Percentiles rank a stretch among this genome's conserved stretches.
Evolutionary conservation across 495 filamentous ascomycete species (phyloP).

Genomic region (Annulohypoxylon stygium): DNA sequence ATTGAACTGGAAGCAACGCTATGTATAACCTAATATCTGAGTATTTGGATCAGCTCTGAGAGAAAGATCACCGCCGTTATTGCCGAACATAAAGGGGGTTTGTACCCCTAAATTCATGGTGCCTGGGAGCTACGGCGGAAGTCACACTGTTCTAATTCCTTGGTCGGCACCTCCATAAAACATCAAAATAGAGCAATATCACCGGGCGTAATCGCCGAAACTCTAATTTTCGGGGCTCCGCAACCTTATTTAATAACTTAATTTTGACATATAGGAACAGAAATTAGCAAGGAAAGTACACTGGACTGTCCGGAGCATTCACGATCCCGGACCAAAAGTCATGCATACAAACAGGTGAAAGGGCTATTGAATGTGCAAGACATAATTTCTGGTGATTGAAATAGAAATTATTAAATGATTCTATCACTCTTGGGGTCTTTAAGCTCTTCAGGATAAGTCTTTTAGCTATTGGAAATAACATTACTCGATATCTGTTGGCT

Average conservation of each 20-base stretch:
- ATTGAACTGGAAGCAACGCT: neutral
- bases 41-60: neutral
- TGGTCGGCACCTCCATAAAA: neutral
- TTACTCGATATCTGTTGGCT: too few species aligned
- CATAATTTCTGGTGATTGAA: too few species aligned
- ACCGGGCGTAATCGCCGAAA: neutral
- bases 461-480: too few species aligned
- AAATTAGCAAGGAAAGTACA: too few species aligned
- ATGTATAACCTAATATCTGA: neutral
- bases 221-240: conserved; percentile 1
- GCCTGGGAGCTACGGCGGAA: neutral
- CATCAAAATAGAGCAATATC: neutral
- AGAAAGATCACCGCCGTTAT: neutral
- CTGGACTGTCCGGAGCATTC: too few species aligned
- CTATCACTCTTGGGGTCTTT: too few species aligned
- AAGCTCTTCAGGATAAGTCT: too few species aligned
- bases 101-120: neutral
- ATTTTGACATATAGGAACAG: too few species aligned
- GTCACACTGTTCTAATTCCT: neutral
- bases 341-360: too few species aligned
- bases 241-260: neutral
- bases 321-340: too few species aligned
- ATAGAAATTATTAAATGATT: too few species aligned
- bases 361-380: too few species aligned
- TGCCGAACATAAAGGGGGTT: neutral